phyloP scores from a whole-genome alignment of 164 flowering plant species.

The Taxillus chinensis region DNA sequence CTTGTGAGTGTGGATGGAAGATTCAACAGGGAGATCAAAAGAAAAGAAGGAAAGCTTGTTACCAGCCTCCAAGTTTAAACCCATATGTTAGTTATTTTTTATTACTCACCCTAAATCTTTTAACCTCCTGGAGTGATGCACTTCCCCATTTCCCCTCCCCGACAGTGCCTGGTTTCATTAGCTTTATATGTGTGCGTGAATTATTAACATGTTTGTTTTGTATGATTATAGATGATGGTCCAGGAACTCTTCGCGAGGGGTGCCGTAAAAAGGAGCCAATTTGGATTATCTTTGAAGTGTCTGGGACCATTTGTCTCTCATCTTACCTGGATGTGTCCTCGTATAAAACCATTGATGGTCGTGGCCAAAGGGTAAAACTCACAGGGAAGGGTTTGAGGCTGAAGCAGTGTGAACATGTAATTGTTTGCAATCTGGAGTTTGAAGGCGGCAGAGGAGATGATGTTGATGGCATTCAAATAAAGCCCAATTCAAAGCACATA shows the following conservation, averaged over 20 bases:
- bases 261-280: constrained; percentile 64
- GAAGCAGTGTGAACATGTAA: constrained; percentile 77
- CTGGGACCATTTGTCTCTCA: constrained; percentile 58
- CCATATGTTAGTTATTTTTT: too few relatives aligned
- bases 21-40: too few relatives aligned
- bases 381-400: constrained; percentile 73
- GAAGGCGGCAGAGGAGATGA: constrained; percentile 83
- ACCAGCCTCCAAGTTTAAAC: too few relatives aligned
- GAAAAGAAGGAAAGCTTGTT: too few relatives aligned
- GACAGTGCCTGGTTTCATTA: too few relatives aligned
- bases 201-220: background rate
- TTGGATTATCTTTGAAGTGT: constrained; percentile 78
- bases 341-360: constrained; percentile 79
- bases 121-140: too few relatives aligned
- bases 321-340: constrained; percentile 68
- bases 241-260: constrained; percentile 73
- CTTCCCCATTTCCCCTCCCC: too few relatives aligned
- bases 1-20: too few relatives aligned
- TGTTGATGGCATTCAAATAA: constrained; percentile 79
- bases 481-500: constrained; percentile 74
- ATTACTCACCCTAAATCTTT: too few relatives aligned
- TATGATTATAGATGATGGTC: constrained; percentile 61
- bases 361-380: constrained; percentile 74
- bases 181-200: too few relatives aligned
- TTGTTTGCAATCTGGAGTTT: constrained; percentile 75